phyloP scores from a whole-genome alignment of 345 rosid species.

The Durio zibethinus region DNA sequence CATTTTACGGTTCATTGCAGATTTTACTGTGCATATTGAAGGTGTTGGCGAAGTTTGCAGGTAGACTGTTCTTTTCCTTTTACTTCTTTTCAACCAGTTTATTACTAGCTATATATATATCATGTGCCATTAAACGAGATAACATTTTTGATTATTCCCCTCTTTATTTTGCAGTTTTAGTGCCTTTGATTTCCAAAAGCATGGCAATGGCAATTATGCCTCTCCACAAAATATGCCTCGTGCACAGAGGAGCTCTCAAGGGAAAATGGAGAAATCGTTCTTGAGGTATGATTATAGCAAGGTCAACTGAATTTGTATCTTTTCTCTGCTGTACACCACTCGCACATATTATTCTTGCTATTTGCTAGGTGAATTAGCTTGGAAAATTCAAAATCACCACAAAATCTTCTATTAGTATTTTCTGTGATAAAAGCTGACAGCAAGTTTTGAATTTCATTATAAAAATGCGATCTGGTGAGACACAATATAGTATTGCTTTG shows the following conservation, averaged over 20 bases:
- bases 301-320: background rate
- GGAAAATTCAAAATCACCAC: background rate
- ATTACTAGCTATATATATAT: background rate
- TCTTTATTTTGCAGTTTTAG: conserved; percentile 62
- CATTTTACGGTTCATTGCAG: conserved; percentile 83
- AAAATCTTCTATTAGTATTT: background rate
- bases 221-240: conserved; percentile 56
- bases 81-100: background rate
- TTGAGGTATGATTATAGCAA: conserved; percentile 57
- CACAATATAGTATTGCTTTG: background rate
- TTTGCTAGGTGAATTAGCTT: background rate
- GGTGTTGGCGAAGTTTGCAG: conserved; percentile 99
- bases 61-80: conserved; percentile 31
- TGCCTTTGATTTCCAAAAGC: conserved; percentile 73
- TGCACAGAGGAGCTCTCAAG: conserved; percentile 81
- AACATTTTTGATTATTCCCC: conserved; percentile 1
- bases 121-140: background rate
- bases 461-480: background rate
- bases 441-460: background rate
- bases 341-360: background rate
- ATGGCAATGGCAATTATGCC: conserved; percentile 85
- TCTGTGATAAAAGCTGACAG: background rate
- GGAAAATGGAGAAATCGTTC: conserved; percentile 98
- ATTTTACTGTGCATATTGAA: conserved; percentile 76
- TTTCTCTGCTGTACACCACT: background rate